Base-by-base conservation (phyloP, 495 filamentous ascomycete species). In the Aspergillus baeticus region DNA sequence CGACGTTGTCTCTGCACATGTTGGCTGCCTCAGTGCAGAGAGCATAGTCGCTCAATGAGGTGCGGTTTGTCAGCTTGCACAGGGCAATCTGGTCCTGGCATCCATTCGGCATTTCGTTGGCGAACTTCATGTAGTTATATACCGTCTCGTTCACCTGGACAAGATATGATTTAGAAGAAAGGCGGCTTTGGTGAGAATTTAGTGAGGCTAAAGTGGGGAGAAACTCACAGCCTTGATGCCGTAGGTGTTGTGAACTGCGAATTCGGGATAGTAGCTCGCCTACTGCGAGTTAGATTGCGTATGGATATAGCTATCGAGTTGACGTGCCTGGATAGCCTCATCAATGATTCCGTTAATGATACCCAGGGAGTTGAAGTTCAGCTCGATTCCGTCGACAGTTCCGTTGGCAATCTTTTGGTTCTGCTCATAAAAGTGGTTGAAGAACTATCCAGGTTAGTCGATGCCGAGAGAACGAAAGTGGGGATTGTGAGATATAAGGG, bases 291-390 rank as follows among this genome's bases (percentile, higher is more conserved):
- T 18, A 39, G 37, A 41, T 11, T 11, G 10, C 7, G 31, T 14
- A 11, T 41, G 39, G 3, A n/a, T 18, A n/a, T 2, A 29, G 46
- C 2, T 13, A 10, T 38, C 8, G 10, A 0, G 10, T 29, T 34
- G n/a, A 11, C 44, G 17, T 51, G 62, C 59, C 44, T 92, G 88
- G 23, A 86, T 82, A 3, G 81, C 62, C 49, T 83, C 81, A 65
- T 94, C 89, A 58, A 92, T 81, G 64, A 90, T 91, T 17, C 88
- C 90, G 63, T 92, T 91, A 29, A 90, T 72, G 14, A 81, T 76
- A 11, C 74, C 66, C 1, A 81, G 59, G 0, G 78, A 77, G 44
- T 79, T 73, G 44, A 80, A 75, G 10, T 77, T 62, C n/a, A 80
- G 74, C 10, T 68, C 53, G n/a, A 69, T 63, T 5, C 69, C 68